phyloP scores from a whole-genome alignment of 1,284 basidiomycete species.

The Malassezia japonica region DNA sequence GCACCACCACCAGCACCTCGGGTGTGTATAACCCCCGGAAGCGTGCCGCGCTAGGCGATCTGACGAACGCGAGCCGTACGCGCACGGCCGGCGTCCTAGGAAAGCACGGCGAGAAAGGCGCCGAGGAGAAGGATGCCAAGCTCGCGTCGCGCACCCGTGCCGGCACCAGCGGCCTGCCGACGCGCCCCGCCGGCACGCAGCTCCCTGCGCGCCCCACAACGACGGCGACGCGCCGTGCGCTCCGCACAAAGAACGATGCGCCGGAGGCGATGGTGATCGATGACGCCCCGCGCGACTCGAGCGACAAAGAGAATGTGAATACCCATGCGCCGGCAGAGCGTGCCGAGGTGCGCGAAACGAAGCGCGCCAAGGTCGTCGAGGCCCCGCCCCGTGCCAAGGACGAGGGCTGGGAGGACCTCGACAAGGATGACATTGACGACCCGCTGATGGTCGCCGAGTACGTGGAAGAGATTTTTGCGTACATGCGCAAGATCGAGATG shows the following conservation, averaged over 20 bases:
- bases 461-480: constrained; percentile 83
- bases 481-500: constrained; percentile 66
- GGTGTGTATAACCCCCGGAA: constrained; percentile 40
- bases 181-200: background rate
- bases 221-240: constrained; percentile 13
- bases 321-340: constrained; percentile 18
- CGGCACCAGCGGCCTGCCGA: background rate
- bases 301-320: constrained; percentile 15
- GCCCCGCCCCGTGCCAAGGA: constrained; percentile 49
- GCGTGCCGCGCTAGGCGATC: constrained; percentile 43
- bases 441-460: constrained; percentile 96
- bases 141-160: constrained; percentile 1
- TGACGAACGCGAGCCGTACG: constrained; percentile 40
- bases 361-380: constrained; percentile 18
- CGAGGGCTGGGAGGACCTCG: constrained; percentile 69
- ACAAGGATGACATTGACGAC: constrained; percentile 85
- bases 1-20: constrained; percentile 14
- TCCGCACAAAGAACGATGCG: constrained; percentile 45
- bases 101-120: constrained; percentile 4
- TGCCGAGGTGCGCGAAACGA: constrained; percentile 21
- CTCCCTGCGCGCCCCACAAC: background rate
- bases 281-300: constrained; percentile 22
- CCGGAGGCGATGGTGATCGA: constrained; percentile 18
- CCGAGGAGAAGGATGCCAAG: constrained; percentile 11
- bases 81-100: background rate